A percentile compares a stretch with the other conserved stretches of the same genome.
Conservation (phyloP, 805 yeast genomes). For the Priceomyces melissophilus region DNA sequence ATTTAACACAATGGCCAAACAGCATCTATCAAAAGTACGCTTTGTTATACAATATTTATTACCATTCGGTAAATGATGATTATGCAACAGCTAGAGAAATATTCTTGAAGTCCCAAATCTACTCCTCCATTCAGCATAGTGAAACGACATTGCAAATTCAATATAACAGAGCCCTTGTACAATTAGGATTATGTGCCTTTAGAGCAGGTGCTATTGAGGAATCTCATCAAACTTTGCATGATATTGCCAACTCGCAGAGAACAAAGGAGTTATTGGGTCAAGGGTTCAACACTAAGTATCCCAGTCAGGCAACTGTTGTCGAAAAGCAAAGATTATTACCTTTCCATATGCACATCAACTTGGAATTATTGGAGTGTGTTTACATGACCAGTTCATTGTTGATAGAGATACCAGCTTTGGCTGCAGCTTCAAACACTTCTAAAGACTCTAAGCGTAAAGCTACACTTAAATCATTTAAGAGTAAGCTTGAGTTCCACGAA, state of each 20-base stretch:
- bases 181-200: constrained; percentile 94
- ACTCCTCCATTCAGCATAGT: constrained; percentile 75
- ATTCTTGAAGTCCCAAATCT: constrained; percentile 81
- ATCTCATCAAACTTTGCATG: constrained; percentile 81
- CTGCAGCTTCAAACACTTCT: constrained; percentile 59
- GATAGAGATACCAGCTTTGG: constrained; percentile 84
- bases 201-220: constrained; percentile 82
- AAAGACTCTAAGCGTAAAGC: constrained; percentile 57
- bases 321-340: constrained; percentile 87
- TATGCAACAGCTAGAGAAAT: constrained; percentile 84
- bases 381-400: constrained; percentile 86
- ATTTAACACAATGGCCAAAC: constrained; percentile 64
- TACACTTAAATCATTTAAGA: constrained; percentile 79
- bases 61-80: constrained; percentile 83
- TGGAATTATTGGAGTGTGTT: constrained; percentile 91
- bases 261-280: constrained; percentile 93
- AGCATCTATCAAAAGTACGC: constrained; percentile 76
- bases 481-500: constrained; percentile 88
- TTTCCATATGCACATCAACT: constrained; percentile 96
- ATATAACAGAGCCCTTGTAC: constrained; percentile 93
- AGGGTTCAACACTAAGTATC: constrained; percentile 68
- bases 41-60: constrained; percentile 79
- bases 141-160: constrained; percentile 86
- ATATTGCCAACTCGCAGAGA: constrained; percentile 80
- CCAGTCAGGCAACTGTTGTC: constrained; percentile 50